Percentiles rank a stretch among this genome's conserved stretches.
Conservation (phyloP, 1,284 basidiomycete species). For the Pholiota adiposa region DNA sequence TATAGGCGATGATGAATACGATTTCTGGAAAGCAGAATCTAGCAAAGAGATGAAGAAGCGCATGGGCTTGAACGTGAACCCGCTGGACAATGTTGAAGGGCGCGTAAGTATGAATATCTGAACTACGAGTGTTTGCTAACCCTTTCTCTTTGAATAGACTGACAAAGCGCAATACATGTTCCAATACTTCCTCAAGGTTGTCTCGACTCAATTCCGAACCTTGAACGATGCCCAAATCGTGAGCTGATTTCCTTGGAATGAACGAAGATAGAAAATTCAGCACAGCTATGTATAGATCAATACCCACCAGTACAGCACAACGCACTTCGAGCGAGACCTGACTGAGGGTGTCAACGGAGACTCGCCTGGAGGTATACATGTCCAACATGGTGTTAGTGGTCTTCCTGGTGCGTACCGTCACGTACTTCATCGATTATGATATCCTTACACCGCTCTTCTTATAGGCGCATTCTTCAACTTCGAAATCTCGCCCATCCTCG, state of each 20-base stretch:
- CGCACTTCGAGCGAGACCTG: conserved; percentile 94
- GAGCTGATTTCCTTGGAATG: conserved; percentile 29
- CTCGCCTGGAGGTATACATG: conserved; percentile 72
- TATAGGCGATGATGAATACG: conserved; percentile 74
- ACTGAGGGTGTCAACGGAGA: conserved; percentile 61
- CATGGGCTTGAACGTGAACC: conserved; percentile 78
- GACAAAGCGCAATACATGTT: conserved; percentile 85
- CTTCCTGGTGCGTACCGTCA: conserved; percentile 62
- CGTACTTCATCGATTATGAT: background rate
- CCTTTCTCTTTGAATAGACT: conserved; percentile 45
- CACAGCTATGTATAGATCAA: conserved; percentile 53
- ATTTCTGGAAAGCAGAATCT: conserved; percentile 62
- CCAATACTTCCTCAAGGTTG: conserved; percentile 98
- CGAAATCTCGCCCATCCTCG: conserved; percentile 96
- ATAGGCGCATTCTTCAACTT: conserved; percentile 95
- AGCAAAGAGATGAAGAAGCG: conserved; percentile 74
- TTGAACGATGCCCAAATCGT: conserved; percentile 73
- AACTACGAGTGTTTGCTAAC: conserved; percentile 10
- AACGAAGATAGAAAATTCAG: conserved; percentile 2
- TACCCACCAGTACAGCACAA: conserved; percentile 92
- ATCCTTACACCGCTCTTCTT: conserved; percentile 2
- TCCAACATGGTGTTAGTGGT: conserved; percentile 83
- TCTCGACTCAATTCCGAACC: conserved; percentile 88
- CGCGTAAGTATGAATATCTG: conserved; percentile 48
- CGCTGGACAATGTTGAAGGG: conserved; percentile 75